A percentile compares a stretch with the other conserved stretches of the same genome.
Conservation (phyloP, 192 early-diverging fungal genomes). For the Thamnidium elegans region DNA sequence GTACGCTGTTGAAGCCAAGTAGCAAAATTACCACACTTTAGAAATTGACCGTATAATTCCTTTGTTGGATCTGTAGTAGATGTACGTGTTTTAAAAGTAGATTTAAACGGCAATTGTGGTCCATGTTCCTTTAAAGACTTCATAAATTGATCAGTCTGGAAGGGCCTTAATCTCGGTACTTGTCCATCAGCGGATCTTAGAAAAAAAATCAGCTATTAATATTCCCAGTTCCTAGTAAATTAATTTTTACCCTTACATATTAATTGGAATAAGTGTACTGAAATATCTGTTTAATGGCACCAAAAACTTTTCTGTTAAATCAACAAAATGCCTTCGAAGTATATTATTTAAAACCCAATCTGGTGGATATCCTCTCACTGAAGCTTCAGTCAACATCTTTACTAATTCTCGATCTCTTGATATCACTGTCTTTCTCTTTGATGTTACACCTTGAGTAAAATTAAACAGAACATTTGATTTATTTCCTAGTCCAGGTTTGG, state of each 20-base stretch:
- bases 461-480: constrained; percentile 43
- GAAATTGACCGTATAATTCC: constrained; percentile 85
- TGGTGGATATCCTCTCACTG: constrained; percentile 67
- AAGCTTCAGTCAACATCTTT: constrained; percentile 70
- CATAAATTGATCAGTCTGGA: constrained; percentile 76
- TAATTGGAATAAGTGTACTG: constrained; percentile 73
- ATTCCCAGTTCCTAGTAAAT: no score
- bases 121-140: constrained; percentile 56
- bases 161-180: constrained; percentile 63
- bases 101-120: constrained; percentile 44
- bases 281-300: constrained; percentile 96
- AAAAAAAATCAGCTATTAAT: background rate
- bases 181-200: background rate
- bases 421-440: constrained; percentile 79
- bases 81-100: constrained; percentile 49
- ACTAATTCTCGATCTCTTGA: constrained; percentile 79
- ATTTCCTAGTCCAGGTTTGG: constrained; percentile 34
- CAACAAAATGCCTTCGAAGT: constrained; percentile 87
- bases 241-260: constrained; percentile 42
- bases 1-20: constrained; percentile 88
- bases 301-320: constrained; percentile 90
- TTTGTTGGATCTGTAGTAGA: constrained; percentile 57
- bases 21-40: constrained; percentile 94
- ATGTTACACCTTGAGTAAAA: constrained; percentile 52
- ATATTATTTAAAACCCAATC: constrained; percentile 87